Percentiles rank a stretch among this genome's conserved stretches.
Conservation (phyloP, 2,329 filamentous ascomycete species). For the Cladosporium sp. region DNA sequence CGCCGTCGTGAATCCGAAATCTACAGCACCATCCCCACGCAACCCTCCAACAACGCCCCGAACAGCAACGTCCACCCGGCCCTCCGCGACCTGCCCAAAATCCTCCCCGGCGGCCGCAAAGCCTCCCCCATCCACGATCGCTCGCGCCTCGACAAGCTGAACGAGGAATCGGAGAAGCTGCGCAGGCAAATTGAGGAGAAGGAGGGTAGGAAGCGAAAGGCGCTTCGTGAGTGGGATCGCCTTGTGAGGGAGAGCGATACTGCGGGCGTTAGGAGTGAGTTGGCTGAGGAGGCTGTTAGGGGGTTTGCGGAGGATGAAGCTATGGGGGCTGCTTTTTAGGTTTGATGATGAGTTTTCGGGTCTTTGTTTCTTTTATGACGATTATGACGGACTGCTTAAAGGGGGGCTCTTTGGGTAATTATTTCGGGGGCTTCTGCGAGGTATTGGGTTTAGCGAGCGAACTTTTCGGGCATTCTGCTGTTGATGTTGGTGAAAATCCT, state of each 20-base stretch:
- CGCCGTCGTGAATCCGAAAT: constrained; percentile 14
- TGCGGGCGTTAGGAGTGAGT: constrained; percentile 40
- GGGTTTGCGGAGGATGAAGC: constrained; percentile 37
- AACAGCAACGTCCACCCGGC: constrained; percentile 25
- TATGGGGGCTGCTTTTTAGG: constrained; percentile 28
- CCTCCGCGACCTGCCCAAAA: constrained; percentile 40
- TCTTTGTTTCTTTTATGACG: background rate
- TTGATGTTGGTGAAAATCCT: no score
- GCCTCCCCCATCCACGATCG: constrained; percentile 40
- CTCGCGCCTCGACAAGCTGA: constrained; percentile 40
- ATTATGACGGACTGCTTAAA: no score
- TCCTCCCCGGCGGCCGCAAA: constrained; percentile 41
- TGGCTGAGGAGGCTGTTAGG: constrained; percentile 44
- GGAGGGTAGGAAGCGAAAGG: constrained; percentile 40
- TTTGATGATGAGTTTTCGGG: background rate
- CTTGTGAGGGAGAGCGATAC: constrained; percentile 41
- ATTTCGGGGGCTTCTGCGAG: no score
- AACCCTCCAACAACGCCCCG: background rate
- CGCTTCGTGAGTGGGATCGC: constrained; percentile 43
- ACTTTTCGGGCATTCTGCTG: no score
- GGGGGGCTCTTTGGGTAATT: no score
- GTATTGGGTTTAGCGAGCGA: no score
- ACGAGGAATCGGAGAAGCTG: constrained; percentile 44
- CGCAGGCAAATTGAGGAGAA: constrained; percentile 43
- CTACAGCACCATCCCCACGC: background rate